Conservation (phyloP, 257 asterid genomes). For the Penstemon davidsonii region DNA sequence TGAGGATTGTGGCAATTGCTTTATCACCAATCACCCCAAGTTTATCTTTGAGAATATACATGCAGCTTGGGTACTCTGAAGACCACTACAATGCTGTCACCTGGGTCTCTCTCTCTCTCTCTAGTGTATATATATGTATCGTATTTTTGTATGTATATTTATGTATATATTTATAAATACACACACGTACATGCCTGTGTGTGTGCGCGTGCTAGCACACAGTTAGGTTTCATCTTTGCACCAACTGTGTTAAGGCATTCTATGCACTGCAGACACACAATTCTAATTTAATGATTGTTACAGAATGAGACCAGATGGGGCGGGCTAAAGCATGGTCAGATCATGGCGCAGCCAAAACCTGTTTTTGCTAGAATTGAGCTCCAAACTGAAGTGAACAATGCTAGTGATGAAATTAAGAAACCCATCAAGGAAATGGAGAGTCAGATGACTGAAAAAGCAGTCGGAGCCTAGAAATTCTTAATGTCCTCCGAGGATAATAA, state of each 20-base stretch:
- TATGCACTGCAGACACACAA: background rate
- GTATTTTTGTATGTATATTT: no score
- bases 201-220: no score
- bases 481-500: no score
- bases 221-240: no score
- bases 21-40: constrained; percentile 83
- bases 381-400: constrained; percentile 36
- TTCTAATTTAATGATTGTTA: constrained; percentile 26
- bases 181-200: no score
- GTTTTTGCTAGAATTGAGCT: constrained; percentile 79
- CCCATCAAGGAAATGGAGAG: constrained; percentile 45
- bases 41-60: constrained; percentile 63
- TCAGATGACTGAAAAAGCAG: constrained; percentile 41
- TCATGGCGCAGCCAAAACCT: constrained; percentile 71
- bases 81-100: constrained; percentile 67
- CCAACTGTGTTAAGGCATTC: no score
- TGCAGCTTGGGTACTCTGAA: constrained; percentile 86
- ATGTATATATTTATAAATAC: no score
- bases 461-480: constrained; percentile 50
- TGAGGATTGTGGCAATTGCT: constrained; percentile 79
- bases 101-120: constrained; percentile 58
- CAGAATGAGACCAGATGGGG: constrained; percentile 93
- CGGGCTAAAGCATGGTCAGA: constrained; percentile 74
- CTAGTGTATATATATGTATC: no score
- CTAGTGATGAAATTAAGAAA: constrained; percentile 48